Evolutionary conservation across 2,329 filamentous ascomycete species (phyloP).

Genomic region (Colletotrichum shisoi): DNA sequence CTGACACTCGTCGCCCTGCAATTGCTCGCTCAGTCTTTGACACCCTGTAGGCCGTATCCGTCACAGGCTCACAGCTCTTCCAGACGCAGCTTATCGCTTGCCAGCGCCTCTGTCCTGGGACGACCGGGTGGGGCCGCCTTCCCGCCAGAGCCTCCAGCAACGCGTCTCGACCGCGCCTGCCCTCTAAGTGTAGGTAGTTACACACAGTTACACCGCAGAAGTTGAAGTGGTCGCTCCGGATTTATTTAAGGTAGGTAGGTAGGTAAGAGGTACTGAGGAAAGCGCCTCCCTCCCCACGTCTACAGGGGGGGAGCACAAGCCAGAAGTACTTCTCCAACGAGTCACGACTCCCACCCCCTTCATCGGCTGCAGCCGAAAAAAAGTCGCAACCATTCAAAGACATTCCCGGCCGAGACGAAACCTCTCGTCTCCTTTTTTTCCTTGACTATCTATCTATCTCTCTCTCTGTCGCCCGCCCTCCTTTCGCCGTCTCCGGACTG

Average conservation of each 20-base stretch:
- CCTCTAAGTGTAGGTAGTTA: background rate
- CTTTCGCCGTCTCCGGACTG: slow-evolving; percentile 28
- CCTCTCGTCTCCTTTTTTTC: background rate
- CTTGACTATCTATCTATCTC: background rate
- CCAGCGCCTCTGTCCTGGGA: background rate
- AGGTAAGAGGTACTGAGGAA: background rate
- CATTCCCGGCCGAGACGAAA: slow-evolving; percentile 28
- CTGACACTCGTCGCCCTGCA: slow-evolving; percentile 9
- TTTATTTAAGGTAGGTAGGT: too few relatives aligned
- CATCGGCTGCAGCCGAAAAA: slow-evolving; percentile 4
- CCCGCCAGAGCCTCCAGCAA: slow-evolving; percentile 18
- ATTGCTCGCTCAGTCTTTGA: background rate
- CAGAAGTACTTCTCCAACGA: slow-evolving; percentile 6
- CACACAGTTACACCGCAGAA: too few relatives aligned
- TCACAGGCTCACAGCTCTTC: background rate
- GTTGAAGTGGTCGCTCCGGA: too few relatives aligned
- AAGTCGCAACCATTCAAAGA: slow-evolving; percentile 31
- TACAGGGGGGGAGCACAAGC: background rate
- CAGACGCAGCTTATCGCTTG: too few relatives aligned
- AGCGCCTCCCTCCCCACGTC: background rate
- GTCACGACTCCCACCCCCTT: slow-evolving; percentile 5
- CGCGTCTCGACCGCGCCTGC: slow-evolving; percentile 6
- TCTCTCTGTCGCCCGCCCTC: background rate
- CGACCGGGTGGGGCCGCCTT: slow-evolving; percentile 26
- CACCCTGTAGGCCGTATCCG: background rate